These are phyloP conservation scores for Pseudogymnoascus sp. DNA, from an alignment of 2,329 filamentous ascomycete species.

Conservation along the genomic window DNA sequence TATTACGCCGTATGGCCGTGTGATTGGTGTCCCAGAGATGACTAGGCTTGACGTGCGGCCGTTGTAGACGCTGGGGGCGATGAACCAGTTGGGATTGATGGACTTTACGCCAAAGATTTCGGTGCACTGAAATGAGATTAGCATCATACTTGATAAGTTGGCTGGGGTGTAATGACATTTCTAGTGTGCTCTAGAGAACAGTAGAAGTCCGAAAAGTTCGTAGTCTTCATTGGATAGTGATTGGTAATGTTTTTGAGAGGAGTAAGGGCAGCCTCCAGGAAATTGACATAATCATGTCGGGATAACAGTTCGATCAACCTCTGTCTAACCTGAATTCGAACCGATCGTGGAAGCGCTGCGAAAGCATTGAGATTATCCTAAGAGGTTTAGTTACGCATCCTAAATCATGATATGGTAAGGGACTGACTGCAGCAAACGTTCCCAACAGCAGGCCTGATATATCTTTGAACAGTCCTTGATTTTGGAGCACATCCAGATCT, in stretches of 20 bases:
- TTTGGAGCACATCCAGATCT: conserved; percentile 49
- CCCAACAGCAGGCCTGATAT: conserved; percentile 23
- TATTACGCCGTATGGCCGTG: conserved; percentile 38
- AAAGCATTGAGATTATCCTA: conserved; percentile 48
- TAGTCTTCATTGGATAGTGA: conserved; percentile 57
- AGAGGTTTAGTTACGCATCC: not conserved
- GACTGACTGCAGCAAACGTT: conserved; percentile 47
- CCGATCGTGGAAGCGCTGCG: conserved; percentile 50
- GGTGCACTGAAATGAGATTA: not conserved
- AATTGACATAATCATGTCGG: conserved; percentile 27
- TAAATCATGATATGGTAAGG: conserved; percentile 37
- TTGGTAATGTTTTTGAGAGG: conserved; percentile 39
- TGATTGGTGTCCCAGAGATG: conserved; percentile 37
- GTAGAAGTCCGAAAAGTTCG: conserved; percentile 63
- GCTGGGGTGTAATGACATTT: conserved; percentile 6
- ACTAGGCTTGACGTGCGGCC: conserved; percentile 47
- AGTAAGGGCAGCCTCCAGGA: not conserved
- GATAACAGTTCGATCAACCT: conserved; percentile 37
- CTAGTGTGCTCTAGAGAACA: conserved; percentile 10
- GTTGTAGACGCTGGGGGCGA: conserved; percentile 39
- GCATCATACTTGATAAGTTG: not conserved
- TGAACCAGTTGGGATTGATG: not conserved
- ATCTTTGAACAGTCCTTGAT: not conserved
- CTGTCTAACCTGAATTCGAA: conserved; percentile 49
- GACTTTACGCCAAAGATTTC: not conserved